Base-by-base conservation (phyloP, 2,329 filamentous ascomycete species). In the Apiospora malaysiana region DNA sequence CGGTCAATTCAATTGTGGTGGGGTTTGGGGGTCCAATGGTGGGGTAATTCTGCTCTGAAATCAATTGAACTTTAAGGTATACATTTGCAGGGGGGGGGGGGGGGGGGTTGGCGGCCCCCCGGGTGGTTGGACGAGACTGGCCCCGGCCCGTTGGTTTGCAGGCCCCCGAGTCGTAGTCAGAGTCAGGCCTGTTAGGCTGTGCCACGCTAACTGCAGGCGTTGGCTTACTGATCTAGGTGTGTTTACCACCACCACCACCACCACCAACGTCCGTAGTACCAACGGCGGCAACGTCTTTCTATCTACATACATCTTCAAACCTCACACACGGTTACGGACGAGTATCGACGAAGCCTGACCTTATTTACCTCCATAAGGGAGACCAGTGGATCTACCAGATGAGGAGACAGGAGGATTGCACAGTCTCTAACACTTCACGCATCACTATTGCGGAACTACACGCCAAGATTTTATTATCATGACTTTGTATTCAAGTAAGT, bases 1-100 rank as follows among this genome's bases (percentile, higher is more conserved):
- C 65, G 65, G 65, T 67, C 65, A 67, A 67, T 27, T 46, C 21
- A 67, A 27, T 21, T 3, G 40, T 67, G 40, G 65, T 46, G 65
- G 65, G 65, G 65, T 46, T 46, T 27, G 65, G 12, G 23, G 42
- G 23, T 18, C 23, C 27, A 45, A 63, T 63, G 32, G 56, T 63
- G 56, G 56, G 56, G 56, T 63, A 63, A 23, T 63, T 23, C 21
- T n/a, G 10, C 56, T 6, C 56, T 63, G 56, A 40, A 63, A 63
- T 63, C 32, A 37, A 63, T 59, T 21, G 16, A 21, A 37, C 51
- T 59, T 37, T 32, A n/a, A n/a, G n/a, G n/a, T n/a, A n/a, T n/a
- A n/a, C n/a, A n/a, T n/a, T n/a, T n/a, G n/a, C n/a, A n/a, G n/a
- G n/a, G n/a, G n/a, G n/a, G n/a, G n/a, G n/a, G n/a, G n/a, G n/a